phyloP scores from a whole-genome alignment of 192 early-diverging fungal species.

The Phlyctochytrium bullatum region DNA sequence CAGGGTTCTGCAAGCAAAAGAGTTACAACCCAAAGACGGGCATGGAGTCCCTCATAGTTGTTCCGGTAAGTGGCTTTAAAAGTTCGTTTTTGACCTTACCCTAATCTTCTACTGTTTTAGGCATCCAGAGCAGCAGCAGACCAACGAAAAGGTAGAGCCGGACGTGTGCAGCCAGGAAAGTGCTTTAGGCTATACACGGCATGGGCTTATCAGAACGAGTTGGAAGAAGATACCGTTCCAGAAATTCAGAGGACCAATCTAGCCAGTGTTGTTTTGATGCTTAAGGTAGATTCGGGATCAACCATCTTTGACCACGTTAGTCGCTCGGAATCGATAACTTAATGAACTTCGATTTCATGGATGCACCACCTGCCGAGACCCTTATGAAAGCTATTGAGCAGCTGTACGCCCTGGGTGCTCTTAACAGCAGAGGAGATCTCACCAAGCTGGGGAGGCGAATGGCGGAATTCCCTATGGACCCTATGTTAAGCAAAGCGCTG shows the following conservation, averaged over 20 bases:
- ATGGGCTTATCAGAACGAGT: constrained; percentile 88
- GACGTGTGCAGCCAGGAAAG: constrained; percentile 92
- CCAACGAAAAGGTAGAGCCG: constrained; percentile 96
- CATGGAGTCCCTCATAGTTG: constrained; percentile 94
- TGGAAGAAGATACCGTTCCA: constrained; percentile 91
- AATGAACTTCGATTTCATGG: constrained; percentile 96
- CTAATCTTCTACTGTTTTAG: not conserved
- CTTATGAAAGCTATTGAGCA: constrained; percentile 91
- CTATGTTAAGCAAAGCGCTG: constrained; percentile 89
- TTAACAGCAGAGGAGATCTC: constrained; percentile 89
- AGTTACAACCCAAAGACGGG: constrained; percentile 94
- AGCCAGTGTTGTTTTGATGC: constrained; percentile 82
- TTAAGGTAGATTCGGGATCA: constrained; percentile 54
- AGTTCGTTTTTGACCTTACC: not conserved
- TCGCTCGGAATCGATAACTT: constrained; percentile 92
- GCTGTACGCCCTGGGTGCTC: constrained; percentile 80
- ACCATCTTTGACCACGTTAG: constrained; percentile 1
- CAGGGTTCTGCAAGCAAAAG: constrained; percentile 95
- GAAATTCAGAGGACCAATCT: constrained; percentile 98
- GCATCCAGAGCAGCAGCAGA: constrained; percentile 87
- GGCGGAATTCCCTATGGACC: constrained; percentile 98
- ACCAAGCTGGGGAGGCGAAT: constrained; percentile 95
- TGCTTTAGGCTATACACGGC: constrained; percentile 94
- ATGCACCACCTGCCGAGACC: constrained; percentile 91
- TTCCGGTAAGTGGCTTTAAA: constrained; percentile 45